Evolutionary conservation across 2,329 filamentous ascomycete species (phyloP), one percentile per base, ranked within the genome.

Genomic region (Sporothrix humicola): DNA sequence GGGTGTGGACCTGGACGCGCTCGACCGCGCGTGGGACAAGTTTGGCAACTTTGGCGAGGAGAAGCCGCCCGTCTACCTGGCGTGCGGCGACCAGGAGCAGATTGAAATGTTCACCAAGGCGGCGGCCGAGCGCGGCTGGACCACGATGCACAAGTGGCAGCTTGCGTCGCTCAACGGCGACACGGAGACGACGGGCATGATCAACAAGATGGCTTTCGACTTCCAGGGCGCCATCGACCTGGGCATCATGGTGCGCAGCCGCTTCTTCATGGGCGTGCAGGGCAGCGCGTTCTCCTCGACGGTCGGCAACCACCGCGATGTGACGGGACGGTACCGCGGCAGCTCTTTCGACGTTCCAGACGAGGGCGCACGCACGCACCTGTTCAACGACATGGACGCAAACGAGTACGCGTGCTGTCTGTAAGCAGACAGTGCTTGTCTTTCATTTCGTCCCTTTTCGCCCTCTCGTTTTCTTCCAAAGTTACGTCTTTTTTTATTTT

Each of bases 151-250:
- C 73, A 82, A 82, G 72, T 82, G 79, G 77, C 74, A 72, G 5
- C 73, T 82, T 2, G 78, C 78, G 9, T 26, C 9, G 13, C 50
- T 56, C 13, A 69, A 44, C 48, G 72, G n/a, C 72, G 77, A 79
- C 68, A 44, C 71, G 8, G 68, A 76, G 0, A 78, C 78, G 0
- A 48, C 78, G 4, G 69, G 73, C 1, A 74, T 73, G 31, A 80
- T 82, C 58, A 74, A 79, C 71, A 76, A 71, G 31, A 70, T 81
- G 17, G 73, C 79, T 7, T 82, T 81, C 74, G 81, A 81, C 76
- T 81, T 81, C 72, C 79, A 81, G 74, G 80, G 80, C 20, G 79
- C 78, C 68, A 75, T 82, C 56, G 80, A 82, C 77, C 74, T 81
- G 76, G 81, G 78, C 26, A 66, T 82, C 46, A 79, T 82, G 78